These are phyloP conservation scores for Pythium monospermum DNA, from an alignment of 352 stramenopile genomes.

Conservation along the genomic window DNA sequence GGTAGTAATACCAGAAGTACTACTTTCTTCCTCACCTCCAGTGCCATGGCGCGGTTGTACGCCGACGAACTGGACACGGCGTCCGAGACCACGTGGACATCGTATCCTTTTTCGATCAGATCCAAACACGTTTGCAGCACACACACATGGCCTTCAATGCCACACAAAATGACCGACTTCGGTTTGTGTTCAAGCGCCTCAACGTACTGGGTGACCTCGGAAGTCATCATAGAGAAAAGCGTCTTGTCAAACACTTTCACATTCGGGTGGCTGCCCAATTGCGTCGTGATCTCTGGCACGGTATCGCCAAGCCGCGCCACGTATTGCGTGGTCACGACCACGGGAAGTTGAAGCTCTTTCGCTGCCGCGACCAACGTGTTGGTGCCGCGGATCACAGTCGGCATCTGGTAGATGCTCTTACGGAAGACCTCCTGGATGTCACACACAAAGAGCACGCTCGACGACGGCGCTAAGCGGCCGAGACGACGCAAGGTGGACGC, in stretches of 20 bases:
- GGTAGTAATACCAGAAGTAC: no score
- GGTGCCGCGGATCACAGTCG: constrained; percentile 86
- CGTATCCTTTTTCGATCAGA: constrained; percentile 92
- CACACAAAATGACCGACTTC: constrained; percentile 92
- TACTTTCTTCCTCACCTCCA: constrained; percentile 47
- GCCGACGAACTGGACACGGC: constrained; percentile 88
- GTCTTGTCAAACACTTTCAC: constrained; percentile 95
- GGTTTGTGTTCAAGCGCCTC: constrained; percentile 32
- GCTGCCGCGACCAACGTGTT: constrained; percentile 67
- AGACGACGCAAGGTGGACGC: constrained; percentile 24
- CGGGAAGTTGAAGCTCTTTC: constrained; percentile 88
- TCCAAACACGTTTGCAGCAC: constrained; percentile 96
- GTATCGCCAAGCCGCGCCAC: constrained; percentile 92
- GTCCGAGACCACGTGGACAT: constrained; percentile 97
- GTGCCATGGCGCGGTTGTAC: constrained; percentile 89
- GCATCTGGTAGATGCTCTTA: constrained; percentile 89
- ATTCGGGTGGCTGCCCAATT: constrained; percentile 36
- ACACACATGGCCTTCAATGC: constrained; percentile 95
- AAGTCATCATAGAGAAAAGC: constrained; percentile 97
- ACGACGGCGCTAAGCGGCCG: constrained; percentile 54
- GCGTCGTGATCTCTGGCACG: constrained; percentile 64
- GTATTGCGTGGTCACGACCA: constrained; percentile 96
- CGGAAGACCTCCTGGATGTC: constrained; percentile 98
- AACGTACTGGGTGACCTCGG: constrained; percentile 87
- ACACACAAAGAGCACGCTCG: constrained; percentile 91